These are phyloP conservation scores for Quercus tomentella DNA, from an alignment of 331 rosid species.

Conservation along the genomic window DNA sequence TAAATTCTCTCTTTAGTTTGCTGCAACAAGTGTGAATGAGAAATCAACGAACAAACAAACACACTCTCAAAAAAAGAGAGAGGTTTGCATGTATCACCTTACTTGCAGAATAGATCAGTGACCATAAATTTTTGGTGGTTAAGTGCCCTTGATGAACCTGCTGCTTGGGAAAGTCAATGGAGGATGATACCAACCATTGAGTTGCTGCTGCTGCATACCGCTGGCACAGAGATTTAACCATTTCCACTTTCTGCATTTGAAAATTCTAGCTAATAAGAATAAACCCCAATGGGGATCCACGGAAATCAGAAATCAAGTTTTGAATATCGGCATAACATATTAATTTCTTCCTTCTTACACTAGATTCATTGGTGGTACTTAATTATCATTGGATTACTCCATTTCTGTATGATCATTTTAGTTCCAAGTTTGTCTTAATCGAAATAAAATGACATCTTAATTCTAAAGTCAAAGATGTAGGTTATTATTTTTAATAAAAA, in stretches of 20 bases:
- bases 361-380: not conserved
- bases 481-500: not conserved
- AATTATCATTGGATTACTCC: not conserved
- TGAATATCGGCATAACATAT: not conserved
- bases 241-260: slow-evolving; percentile 80
- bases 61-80: not conserved
- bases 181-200: slow-evolving; percentile 83
- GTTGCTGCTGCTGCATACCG: slow-evolving; percentile 82
- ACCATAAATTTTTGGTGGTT: slow-evolving; percentile 53
- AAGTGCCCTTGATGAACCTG: slow-evolving; percentile 33
- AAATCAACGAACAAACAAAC: not conserved
- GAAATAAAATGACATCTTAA: not conserved
- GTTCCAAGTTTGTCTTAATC: not conserved
- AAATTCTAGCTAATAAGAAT: not conserved
- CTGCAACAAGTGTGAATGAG: slow-evolving; percentile 23
- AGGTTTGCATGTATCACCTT: not conserved
- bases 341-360: not conserved
- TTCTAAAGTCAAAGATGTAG: not conserved
- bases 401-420: not conserved
- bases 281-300: not conserved
- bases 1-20: slow-evolving; percentile 73
- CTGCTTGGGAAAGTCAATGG: slow-evolving; percentile 40
- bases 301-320: not conserved
- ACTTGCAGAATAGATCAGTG: slow-evolving; percentile 69
- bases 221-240: slow-evolving; percentile 71